Conservation (phyloP, 768 basidiomycete species). For the Dentipellis fragilis region DNA sequence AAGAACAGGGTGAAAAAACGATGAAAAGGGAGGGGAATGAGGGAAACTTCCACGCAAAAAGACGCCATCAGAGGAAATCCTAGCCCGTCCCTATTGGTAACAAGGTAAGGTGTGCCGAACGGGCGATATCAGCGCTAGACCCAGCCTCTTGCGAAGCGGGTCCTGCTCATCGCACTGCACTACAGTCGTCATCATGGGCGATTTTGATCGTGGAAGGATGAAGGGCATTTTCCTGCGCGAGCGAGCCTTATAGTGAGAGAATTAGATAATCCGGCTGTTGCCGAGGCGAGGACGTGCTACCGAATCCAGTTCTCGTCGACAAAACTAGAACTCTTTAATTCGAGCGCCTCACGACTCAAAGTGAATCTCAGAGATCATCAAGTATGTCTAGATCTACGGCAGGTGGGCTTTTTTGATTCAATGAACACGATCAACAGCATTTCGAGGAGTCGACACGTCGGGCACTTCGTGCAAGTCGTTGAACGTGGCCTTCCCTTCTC, state of each 20-base stretch:
- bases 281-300: not conserved
- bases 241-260: not conserved
- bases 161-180: conserved; percentile 15
- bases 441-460: too few relatives aligned
- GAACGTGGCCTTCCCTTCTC: not conserved
- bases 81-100: conserved; percentile 17
- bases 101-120: conserved; percentile 17
- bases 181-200: conserved; percentile 21
- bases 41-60: not conserved
- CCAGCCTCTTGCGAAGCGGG: conserved; percentile 10
- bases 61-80: conserved; percentile 14
- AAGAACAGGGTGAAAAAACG: not conserved
- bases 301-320: not conserved
- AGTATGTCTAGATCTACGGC: too few relatives aligned
- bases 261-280: not conserved
- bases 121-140: conserved; percentile 13
- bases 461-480: not conserved
- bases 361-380: too few relatives aligned
- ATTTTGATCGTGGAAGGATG: conserved; percentile 41
- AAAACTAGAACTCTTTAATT: not conserved
- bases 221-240: conserved; percentile 4
- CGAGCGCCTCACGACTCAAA: not conserved
- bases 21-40: not conserved
- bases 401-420: too few relatives aligned
- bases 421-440: too few relatives aligned